These are phyloP conservation scores for Ophiostoma triangulosporum DNA, from an alignment of 2,329 filamentous ascomycete species.

Conservation along the genomic window DNA sequence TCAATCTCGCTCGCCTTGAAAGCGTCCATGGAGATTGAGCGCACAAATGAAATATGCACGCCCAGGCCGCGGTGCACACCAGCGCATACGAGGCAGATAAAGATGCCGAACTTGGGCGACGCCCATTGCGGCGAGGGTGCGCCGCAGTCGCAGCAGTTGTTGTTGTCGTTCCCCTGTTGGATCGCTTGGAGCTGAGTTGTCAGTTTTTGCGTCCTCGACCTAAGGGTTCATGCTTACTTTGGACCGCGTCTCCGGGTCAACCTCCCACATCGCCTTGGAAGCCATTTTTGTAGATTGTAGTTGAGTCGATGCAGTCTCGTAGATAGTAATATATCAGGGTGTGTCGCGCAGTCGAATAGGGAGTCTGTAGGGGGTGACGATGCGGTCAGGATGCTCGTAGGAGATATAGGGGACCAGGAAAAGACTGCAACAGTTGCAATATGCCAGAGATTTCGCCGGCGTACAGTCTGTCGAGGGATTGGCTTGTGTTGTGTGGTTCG, in stretches of 20 bases:
- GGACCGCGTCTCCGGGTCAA: slow-evolving; percentile 90
- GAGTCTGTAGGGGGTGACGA: neutral
- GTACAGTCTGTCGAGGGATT: neutral
- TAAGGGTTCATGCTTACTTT: slow-evolving; percentile 48
- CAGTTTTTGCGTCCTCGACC: neutral
- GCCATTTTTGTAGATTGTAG: slow-evolving; percentile 29
- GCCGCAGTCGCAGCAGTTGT: slow-evolving; percentile 84
- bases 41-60: slow-evolving; percentile 96
- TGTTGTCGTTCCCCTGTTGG: slow-evolving; percentile 82
- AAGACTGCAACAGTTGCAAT: neutral
- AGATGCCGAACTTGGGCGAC: slow-evolving; percentile 91
- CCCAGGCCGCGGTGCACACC: slow-evolving; percentile 89
- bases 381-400: neutral
- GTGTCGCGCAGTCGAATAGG: neutral
- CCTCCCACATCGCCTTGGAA: slow-evolving; percentile 88
- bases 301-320: neutral
- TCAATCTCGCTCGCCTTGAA: slow-evolving; percentile 90
- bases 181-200: slow-evolving; percentile 66
- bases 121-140: slow-evolving; percentile 98
- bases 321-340: neutral
- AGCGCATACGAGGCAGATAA: slow-evolving; percentile 94
- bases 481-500: neutral
- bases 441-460: neutral
- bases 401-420: neutral
- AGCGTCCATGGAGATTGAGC: slow-evolving; percentile 95